Evolutionary conservation across 441 rosid genomes (phyloP), one percentile per base, ranked within the genome.

Genomic region (Hura crepitans): DNA sequence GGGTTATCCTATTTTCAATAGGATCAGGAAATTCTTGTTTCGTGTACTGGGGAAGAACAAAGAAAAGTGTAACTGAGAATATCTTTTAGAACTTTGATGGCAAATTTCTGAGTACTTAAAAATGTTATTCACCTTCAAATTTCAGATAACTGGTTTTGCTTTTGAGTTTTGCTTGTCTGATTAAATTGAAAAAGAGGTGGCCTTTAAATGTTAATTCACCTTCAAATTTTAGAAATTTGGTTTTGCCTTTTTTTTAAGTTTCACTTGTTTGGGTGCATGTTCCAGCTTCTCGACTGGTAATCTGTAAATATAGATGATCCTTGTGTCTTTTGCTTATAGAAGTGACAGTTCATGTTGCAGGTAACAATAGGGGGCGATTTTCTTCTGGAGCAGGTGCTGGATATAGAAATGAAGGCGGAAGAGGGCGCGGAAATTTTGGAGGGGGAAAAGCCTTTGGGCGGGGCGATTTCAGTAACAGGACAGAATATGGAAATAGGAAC

Each of bases 361-460:
- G 89, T 59, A 82, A 78, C 72, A 75, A 71, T 42, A 82, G 96
- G 79, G 97, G 91, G 11, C 82, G 96, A 3, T 81, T 83, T 73
- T 74, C 86, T 33, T 81, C 85, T 61, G 85, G 86, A 73, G 71
- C 78, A 37, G 93, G 83, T 35, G 71, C 69, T 68, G 93, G 89
- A 49, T 85, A 86, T 67, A 85, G 87, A 78, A 90, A 77, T 61
- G 97, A 91, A 65, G 93, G 90, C 23, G 81, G 72, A 56, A 88
- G 96, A 71, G 92, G 87, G 50, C 97, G 93, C 43, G 97, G 94
- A 50, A 81, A 78, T 82, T 90, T 79, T 74, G 87, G 87, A 39
- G 91, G 91, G 69, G 83, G 87, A 68, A 89, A 85, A 83, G 89
- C 86, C 53, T 86, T 84, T 37, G 73, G 73, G 57, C 75, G 96